Conservation (phyloP, 2,329 filamentous ascomycete genomes). For the Alternaria gaisen region DNA sequence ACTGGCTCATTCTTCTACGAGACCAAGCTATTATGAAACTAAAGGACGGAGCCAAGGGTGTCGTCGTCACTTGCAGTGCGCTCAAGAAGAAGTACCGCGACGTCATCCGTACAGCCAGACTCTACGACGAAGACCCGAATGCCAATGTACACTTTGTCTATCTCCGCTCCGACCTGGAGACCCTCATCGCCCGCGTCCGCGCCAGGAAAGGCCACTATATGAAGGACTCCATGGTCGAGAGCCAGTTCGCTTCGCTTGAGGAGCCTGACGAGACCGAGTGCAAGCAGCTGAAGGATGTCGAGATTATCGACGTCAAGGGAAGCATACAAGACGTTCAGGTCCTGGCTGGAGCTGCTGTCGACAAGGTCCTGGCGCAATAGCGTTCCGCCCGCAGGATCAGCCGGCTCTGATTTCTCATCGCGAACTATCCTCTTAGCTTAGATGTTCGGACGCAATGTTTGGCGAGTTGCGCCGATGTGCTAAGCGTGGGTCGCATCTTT, state of each 20-base stretch:
- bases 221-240: slow-evolving; percentile 94
- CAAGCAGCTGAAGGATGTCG: slow-evolving; percentile 54
- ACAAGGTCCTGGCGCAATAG: slow-evolving; percentile 38
- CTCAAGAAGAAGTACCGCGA: slow-evolving; percentile 98
- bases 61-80: slow-evolving; percentile 96
- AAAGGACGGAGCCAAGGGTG: slow-evolving; percentile 59
- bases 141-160: slow-evolving; percentile 85
- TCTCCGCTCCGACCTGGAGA: slow-evolving; percentile 78
- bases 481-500: too few relatives aligned
- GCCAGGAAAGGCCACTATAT: slow-evolving; percentile 88
- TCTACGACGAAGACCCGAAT: slow-evolving; percentile 56
- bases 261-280: slow-evolving; percentile 75
- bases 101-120: slow-evolving; percentile 60
- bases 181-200: slow-evolving; percentile 78
- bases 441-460: not conserved
- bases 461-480: not conserved
- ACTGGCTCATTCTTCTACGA: slow-evolving; percentile 76
- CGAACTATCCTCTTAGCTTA: not conserved
- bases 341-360: slow-evolving; percentile 52
- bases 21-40: slow-evolving; percentile 54
- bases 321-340: slow-evolving; percentile 51
- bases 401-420: slow-evolving; percentile 6
- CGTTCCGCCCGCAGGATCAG: not conserved
- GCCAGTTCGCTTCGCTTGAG: slow-evolving; percentile 89
- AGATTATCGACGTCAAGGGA: slow-evolving; percentile 58